Conservation (phyloP, 257 asterid species). For the Ilex asprella region DNA sequence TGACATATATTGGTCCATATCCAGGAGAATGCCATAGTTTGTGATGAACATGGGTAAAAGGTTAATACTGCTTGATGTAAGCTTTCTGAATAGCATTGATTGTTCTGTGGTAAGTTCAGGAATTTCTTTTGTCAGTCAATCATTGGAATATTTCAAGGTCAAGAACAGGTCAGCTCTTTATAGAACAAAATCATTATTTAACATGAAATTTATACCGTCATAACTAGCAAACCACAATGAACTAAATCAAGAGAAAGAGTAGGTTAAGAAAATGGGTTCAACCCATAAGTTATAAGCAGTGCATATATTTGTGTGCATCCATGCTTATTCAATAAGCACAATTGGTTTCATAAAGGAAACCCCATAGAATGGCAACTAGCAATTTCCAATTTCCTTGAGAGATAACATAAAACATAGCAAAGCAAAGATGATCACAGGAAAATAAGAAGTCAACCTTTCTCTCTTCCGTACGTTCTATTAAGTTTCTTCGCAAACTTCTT, state of each 20-base stretch:
- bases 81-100: constrained; percentile 4
- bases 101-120: constrained; percentile 13
- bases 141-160: constrained; percentile 10
- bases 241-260: too few relatives aligned
- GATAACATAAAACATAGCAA: constrained; percentile 12
- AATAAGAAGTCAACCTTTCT: background rate
- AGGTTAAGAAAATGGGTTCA: too few relatives aligned
- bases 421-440: constrained; percentile 10
- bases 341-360: too few relatives aligned
- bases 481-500: too few relatives aligned
- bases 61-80: constrained; percentile 10
- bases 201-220: background rate
- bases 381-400: background rate
- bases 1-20: background rate
- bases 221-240: too few relatives aligned
- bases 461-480: background rate
- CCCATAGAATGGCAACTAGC: constrained; percentile 15
- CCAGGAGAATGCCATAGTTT: background rate
- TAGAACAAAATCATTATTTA: too few relatives aligned
- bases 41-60: constrained; percentile 11
- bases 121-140: constrained; percentile 7
- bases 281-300: background rate
- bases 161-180: constrained; percentile 16
- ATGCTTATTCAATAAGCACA: background rate
- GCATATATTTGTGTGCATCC: background rate